Conservation (phyloP, 306 rosid genomes). For the Acacia crassicarpa region DNA sequence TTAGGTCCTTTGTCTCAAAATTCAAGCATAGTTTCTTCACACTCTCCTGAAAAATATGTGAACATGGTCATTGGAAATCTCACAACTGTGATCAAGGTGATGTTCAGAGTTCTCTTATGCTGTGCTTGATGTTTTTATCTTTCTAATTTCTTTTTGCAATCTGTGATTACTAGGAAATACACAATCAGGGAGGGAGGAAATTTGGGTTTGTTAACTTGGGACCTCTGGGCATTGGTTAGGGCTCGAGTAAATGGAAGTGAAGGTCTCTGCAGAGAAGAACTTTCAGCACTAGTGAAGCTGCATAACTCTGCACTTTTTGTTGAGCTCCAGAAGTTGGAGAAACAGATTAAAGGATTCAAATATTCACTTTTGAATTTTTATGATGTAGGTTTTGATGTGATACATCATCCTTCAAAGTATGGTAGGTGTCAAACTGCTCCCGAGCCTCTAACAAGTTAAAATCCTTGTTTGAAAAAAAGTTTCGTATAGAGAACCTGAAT, state of each 20-base stretch:
- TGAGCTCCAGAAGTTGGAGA: slow-evolving; percentile 34
- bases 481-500: too few species aligned
- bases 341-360: slow-evolving; percentile 44
- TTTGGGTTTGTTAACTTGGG: slow-evolving; percentile 37
- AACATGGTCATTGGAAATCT: slow-evolving; percentile 69
- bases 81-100: slow-evolving; percentile 57
- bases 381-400: too few species aligned
- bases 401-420: too few species aligned
- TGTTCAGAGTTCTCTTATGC: neutral
- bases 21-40: slow-evolving; percentile 28
- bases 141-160: neutral
- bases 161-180: slow-evolving; percentile 31
- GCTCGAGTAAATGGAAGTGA: slow-evolving; percentile 1
- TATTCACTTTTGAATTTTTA: slow-evolving; percentile 31
- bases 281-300: slow-evolving; percentile 2
- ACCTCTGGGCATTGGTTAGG: neutral
- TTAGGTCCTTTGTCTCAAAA: slow-evolving; percentile 42
- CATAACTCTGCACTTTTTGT: slow-evolving; percentile 40
- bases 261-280: slow-evolving; percentile 16
- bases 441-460: too few species aligned
- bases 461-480: too few species aligned
- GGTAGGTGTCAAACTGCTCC: too few species aligned
- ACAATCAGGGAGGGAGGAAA: slow-evolving; percentile 53
- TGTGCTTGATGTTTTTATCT: neutral
- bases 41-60: slow-evolving; percentile 45